Evolutionary conservation across 2,329 filamentous ascomycete genomes (phyloP).

Genomic region (Thelonectria blattea): DNA sequence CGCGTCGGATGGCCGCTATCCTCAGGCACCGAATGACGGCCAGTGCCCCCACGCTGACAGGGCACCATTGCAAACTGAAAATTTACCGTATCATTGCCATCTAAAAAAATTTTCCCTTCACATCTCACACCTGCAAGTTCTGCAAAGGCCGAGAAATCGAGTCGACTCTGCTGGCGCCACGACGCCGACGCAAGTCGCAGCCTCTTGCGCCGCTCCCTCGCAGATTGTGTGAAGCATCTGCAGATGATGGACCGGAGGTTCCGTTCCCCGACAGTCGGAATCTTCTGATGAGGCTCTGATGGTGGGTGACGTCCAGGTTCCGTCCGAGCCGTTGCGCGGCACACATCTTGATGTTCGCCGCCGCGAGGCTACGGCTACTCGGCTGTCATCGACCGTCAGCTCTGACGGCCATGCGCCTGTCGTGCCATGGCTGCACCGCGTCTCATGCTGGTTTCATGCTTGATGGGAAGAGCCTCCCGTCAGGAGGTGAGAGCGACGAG

Average conservation of each 20-base stretch:
- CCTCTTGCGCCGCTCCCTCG: conserved; percentile 18
- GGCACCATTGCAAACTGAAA: conserved; percentile 39
- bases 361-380: conserved; percentile 12
- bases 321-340: neutral
- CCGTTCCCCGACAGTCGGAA: conserved; percentile 7
- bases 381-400: neutral
- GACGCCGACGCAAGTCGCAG: conserved; percentile 9
- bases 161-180: conserved; percentile 28
- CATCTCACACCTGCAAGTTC: conserved; percentile 19
- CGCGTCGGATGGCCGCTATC: conserved; percentile 14
- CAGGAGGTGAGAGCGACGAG: neutral
- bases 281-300: neutral
- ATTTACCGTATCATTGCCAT: conserved; percentile 32
- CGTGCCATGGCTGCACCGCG: conserved; percentile 6
- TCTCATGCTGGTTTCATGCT: neutral
- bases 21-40: conserved; percentile 19
- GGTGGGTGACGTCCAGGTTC: conserved; percentile 1
- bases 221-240: conserved; percentile 27
- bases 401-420: neutral
- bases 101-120: conserved; percentile 12
- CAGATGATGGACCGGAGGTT: conserved; percentile 13
- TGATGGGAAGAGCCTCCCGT: neutral
- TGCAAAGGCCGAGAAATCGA: conserved; percentile 35
- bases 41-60: conserved; percentile 39
- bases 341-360: neutral